Evolutionary conservation across 192 early-diverging fungal species (phyloP).

Genomic region (Irineochytrium annulatum): DNA sequence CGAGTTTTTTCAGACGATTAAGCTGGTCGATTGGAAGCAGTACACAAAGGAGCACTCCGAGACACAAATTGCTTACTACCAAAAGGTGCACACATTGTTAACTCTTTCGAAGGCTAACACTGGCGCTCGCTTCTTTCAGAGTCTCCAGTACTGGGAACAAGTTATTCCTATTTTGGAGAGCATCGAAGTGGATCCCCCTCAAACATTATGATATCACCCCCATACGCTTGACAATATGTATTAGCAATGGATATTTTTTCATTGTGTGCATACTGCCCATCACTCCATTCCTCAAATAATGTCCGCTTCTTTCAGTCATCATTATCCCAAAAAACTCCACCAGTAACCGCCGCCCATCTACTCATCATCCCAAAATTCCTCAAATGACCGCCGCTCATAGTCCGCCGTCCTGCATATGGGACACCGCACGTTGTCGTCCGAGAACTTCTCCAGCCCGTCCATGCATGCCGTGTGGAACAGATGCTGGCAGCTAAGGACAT

Average conservation of each 20-base stretch:
- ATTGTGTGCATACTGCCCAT: no score
- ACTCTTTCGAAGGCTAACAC: not conserved
- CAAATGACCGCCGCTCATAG: no score
- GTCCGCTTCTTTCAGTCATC: no score
- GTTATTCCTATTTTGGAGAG: constrained; percentile 77
- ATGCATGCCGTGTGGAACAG: not conserved
- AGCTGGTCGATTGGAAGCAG: constrained; percentile 76
- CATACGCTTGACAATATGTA: no score
- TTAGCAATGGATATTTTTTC: no score
- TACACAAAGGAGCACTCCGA: constrained; percentile 69
- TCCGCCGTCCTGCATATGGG: no score
- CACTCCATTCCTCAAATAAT: no score
- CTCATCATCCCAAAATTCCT: no score
- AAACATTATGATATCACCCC: no score
- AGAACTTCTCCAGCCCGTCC: not conserved
- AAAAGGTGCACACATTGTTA: constrained; percentile 47
- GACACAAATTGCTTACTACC: constrained; percentile 79
- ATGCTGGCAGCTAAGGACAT: not conserved
- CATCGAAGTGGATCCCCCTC: constrained; percentile 23
- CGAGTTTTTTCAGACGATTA: constrained; percentile 75
- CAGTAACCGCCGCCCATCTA: no score
- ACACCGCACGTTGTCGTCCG: not conserved
- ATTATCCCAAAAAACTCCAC: no score
- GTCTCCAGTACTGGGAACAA: constrained; percentile 72
- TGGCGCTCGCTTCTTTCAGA: constrained; percentile 25